These are phyloP conservation scores for Quercus engelmannii DNA, from an alignment of 306 rosid genomes.

Conservation along the genomic window DNA sequence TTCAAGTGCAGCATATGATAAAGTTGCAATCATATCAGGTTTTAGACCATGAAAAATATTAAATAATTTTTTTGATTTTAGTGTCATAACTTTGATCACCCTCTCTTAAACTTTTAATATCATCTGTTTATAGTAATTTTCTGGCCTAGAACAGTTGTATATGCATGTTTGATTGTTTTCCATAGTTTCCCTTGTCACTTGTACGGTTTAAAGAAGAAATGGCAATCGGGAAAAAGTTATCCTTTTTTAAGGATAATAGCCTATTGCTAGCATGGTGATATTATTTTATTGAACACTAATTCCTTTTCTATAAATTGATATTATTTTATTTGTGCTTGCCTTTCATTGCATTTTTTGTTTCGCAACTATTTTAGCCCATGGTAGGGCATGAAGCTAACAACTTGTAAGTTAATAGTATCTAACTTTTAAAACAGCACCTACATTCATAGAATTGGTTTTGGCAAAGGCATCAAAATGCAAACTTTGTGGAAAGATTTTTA, in stretches of 20 bases:
- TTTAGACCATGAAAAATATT: background rate
- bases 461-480: background rate
- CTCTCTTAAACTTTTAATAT: background rate
- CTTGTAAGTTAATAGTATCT: background rate
- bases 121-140: background rate
- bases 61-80: background rate
- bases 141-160: background rate
- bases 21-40: constrained; percentile 98
- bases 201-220: background rate
- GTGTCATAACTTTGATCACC: background rate
- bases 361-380: background rate
- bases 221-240: background rate
- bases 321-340: background rate
- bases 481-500: background rate
- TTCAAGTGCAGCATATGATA: constrained; percentile 58
- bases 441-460: background rate
- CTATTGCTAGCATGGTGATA: background rate
- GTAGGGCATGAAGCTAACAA: background rate
- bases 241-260: background rate
- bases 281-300: background rate
- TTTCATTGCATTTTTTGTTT: background rate
- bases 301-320: background rate
- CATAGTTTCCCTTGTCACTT: background rate
- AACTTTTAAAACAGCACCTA: background rate
- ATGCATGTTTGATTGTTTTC: background rate